Base-by-base conservation (phyloP, 169 alveolate species). In the Plasmodium relictum region DNA sequence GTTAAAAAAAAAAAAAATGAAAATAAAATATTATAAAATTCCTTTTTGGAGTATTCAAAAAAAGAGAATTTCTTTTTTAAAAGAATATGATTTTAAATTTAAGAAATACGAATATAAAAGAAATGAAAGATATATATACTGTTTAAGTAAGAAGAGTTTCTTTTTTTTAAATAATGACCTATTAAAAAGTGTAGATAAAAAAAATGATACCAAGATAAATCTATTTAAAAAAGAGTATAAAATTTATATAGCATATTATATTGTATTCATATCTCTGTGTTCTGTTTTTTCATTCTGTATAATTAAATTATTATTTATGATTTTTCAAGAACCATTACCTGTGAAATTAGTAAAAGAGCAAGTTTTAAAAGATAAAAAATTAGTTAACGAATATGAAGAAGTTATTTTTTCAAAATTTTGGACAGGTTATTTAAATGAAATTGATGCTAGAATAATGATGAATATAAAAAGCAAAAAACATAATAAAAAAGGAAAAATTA, bases 341-440 rank as follows among this genome's bases (percentile, higher is more conserved):
- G 62, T 80, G n/a, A 48, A 52, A 54, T 37, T 80, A 41, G 83
- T 80, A 31, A 80, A 80, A 37, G 91, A 80, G 48, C 20, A 44
- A 3, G 91, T 80, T 4, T 68, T 80, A 80, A 66, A 22, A 44
- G 91, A 80, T 41, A 56, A 69, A 31, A 44, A 54, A 48, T 69
- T 80, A 63, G 14, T 68, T 18, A 83, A 80, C 18, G 91, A 80
- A 44, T 80, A 80, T 54, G 91, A 59, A 20, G 45, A 80, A 26
- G 41, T 80, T 0, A 52, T 16, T 10, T 80, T 80, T 59, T 66
- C 91, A 16, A 70, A 12, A 26, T 80, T 66, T 45, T 80, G 91
- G 91, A 37, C 85, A 20, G 91, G 91, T 0, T 37, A 66, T 24
- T 45, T 80, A 66, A 80, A 80, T 80, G 80, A 65, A 0, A 20